Conservation (phyloP, 2,329 filamentous ascomycete genomes). For the Penicillium psychrosexuale region DNA sequence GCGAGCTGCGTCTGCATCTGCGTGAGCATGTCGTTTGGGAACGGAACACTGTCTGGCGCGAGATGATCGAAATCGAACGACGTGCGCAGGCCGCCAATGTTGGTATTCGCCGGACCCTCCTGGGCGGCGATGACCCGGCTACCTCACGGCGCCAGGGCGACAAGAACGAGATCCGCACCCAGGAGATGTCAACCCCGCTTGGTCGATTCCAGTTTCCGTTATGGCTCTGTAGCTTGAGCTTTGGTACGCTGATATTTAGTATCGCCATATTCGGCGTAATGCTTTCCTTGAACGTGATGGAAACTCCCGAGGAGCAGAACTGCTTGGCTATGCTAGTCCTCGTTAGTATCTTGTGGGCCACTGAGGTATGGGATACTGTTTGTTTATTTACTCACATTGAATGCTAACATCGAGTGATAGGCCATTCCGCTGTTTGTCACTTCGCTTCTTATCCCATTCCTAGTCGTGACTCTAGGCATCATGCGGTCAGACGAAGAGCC, state of each 20-base stretch:
- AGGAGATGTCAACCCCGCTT: conserved; percentile 73
- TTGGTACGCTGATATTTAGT: conserved; percentile 70
- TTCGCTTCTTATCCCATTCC: conserved; percentile 86
- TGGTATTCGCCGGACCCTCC: conserved; percentile 70
- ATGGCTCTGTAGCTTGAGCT: conserved; percentile 80
- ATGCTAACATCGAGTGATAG: conserved; percentile 42
- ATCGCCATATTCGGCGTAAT: conserved; percentile 71
- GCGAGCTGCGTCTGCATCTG: conserved; percentile 84
- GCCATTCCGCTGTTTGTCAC: conserved; percentile 97
- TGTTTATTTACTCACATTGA: not conserved
- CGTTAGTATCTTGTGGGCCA: conserved; percentile 93
- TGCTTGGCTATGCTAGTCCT: conserved; percentile 91
- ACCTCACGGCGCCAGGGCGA: conserved; percentile 80
- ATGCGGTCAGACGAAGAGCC: conserved; percentile 73
- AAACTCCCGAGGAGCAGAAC: conserved; percentile 87
- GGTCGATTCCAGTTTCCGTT: conserved; percentile 71
- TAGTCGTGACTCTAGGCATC: conserved; percentile 82
- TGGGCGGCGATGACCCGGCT: conserved; percentile 68
- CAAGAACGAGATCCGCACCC: conserved; percentile 63
- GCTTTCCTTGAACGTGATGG: conserved; percentile 75
- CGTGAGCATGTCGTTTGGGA: conserved; percentile 99
- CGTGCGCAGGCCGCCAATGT: conserved; percentile 92
- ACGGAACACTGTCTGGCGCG: conserved; percentile 96
- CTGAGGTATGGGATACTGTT: conserved; percentile 62
- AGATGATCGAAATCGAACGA: conserved; percentile 96